Conservation (phyloP, 768 basidiomycete genomes). For the Kwoniella sp. region DNA sequence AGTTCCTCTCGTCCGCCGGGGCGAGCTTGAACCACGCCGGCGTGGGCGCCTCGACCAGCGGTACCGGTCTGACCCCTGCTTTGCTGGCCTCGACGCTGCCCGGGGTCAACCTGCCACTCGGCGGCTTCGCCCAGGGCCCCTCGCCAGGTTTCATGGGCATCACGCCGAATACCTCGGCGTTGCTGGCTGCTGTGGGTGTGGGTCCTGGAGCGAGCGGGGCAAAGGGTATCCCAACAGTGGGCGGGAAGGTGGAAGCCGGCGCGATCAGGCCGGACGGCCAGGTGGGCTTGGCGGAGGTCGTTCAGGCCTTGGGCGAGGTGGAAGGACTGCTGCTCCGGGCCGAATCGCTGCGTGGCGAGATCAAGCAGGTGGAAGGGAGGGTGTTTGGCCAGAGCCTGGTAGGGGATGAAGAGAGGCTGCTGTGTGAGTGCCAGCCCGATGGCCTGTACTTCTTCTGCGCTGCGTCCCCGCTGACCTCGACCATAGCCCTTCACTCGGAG, state of each 20-base stretch:
- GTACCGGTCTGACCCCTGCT: no score
- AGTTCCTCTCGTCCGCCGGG: constrained; percentile 3
- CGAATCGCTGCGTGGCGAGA: constrained; percentile 5
- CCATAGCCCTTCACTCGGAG: constrained; percentile 14
- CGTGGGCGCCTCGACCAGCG: no score
- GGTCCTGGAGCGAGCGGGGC: background rate
- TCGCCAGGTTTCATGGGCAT: constrained; percentile 6
- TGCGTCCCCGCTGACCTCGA: no score
- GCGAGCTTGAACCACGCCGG: background rate
- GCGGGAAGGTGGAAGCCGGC: no score
- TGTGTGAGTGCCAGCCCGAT: background rate
- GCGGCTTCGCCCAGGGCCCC: no score
- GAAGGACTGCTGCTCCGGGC: background rate
- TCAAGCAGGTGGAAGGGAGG: constrained; percentile 6
- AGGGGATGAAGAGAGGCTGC: constrained; percentile 4
- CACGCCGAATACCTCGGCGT: constrained; percentile 15
- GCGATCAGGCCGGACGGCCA: background rate
- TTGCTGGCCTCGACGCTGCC: no score
- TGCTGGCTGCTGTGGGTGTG: constrained; percentile 5
- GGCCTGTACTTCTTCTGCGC: background rate
- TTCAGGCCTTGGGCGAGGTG: constrained; percentile 1
- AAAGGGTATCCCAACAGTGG: background rate
- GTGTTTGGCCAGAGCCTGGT: constrained; percentile 1
- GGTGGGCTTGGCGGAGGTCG: background rate
- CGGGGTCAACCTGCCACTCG: no score